A percentile compares a stretch with the other conserved stretches of the same genome.
Evolutionary conservation across 257 asterid species (phyloP).

Genomic region (Solanum stenotomum): DNA sequence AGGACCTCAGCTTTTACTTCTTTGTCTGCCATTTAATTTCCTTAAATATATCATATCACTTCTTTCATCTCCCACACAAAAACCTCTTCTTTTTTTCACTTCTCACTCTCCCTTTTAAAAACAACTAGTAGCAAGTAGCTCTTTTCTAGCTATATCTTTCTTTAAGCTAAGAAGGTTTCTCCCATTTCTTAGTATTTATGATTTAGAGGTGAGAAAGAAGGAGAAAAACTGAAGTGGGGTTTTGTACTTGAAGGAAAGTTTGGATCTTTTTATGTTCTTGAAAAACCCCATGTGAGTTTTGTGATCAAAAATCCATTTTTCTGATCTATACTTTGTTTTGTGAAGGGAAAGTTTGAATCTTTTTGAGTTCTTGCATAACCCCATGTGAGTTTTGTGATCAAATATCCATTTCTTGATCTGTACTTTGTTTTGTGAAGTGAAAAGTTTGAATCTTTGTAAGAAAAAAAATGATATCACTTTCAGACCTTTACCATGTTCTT

Average conservation of each 20-base stretch:
- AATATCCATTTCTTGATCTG: not conserved
- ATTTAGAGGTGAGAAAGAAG: not conserved
- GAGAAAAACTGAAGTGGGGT: not conserved
- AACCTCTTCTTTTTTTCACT: constrained; percentile 2
- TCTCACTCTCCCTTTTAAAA: constrained; percentile 18
- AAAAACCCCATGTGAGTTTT: not conserved
- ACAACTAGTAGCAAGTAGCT: not conserved
- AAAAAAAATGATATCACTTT: constrained; percentile 20
- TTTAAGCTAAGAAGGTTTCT: not conserved
- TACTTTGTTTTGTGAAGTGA: not conserved
- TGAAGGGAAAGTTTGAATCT: not conserved
- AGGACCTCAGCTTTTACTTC: constrained; percentile 57
- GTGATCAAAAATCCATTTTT: not conserved
- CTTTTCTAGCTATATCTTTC: not conserved
- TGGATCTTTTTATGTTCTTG: not conserved
- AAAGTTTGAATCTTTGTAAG: not conserved
- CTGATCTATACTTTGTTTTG: not conserved
- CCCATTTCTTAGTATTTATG: not conserved
- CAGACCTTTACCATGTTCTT: constrained; percentile 44
- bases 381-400: not conserved
- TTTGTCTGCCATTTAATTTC: constrained; percentile 72
- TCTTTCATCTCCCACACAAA: constrained; percentile 12
- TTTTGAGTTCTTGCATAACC: not conserved
- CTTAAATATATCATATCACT: constrained; percentile 35
- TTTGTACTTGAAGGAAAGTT: not conserved